Conservation (phyloP, 2,329 filamentous ascomycete species). For the Colletotrichum lupini region DNA sequence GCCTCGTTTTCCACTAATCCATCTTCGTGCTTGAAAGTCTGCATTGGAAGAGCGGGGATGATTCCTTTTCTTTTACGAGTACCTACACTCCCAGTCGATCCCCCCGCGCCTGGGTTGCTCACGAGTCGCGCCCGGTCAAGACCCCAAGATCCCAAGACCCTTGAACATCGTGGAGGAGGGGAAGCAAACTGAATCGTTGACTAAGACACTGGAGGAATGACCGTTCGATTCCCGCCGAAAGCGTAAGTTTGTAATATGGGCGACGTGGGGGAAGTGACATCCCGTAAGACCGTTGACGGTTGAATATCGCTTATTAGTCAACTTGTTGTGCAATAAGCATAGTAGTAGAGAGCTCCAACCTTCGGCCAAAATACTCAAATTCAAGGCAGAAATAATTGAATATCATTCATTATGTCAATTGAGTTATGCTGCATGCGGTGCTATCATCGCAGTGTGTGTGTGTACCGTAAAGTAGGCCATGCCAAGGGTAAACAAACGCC, state of each 20-base stretch:
- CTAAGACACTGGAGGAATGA: not conserved
- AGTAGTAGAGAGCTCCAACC: too few species aligned
- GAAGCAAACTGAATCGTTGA: not conserved
- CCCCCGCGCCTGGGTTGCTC: not conserved
- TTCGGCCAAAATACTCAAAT: too few species aligned
- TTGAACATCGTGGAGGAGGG: not conserved
- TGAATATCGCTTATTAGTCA: not conserved
- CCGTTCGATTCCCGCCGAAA: not conserved
- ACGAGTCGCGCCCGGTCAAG: not conserved
- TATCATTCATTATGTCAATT: not conserved
- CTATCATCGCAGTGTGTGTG: too few species aligned
- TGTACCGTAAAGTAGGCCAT: not conserved
- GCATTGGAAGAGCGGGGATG: not conserved
- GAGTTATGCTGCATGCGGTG: not conserved
- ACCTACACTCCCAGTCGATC: not conserved
- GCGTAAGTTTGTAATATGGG: not conserved
- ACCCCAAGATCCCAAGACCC: not conserved
- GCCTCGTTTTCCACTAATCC: not conserved
- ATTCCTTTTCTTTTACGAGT: not conserved
- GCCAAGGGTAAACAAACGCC: too few species aligned
- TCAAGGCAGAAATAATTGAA: too few species aligned
- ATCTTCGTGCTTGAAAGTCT: not conserved
- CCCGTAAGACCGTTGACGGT: not conserved
- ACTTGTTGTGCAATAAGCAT: not conserved
- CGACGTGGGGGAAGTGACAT: not conserved